Conservation (phyloP, 129 eudicot species). For the Calendula officinalis region DNA sequence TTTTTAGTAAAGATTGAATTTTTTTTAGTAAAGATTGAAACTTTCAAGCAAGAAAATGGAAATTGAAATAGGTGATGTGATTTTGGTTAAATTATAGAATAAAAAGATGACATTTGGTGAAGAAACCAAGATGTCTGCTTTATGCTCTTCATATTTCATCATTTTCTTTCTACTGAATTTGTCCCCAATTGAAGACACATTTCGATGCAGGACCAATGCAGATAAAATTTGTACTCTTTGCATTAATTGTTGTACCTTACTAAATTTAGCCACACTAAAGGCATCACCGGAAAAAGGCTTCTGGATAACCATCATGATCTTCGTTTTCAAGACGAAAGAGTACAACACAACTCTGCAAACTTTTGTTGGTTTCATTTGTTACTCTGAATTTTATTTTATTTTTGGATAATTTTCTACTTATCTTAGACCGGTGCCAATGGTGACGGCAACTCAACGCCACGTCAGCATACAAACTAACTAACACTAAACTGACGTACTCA, state of each 20-base stretch:
- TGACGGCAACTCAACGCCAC: too few relatives aligned
- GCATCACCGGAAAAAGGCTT: not conserved
- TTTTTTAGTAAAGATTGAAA: not conserved
- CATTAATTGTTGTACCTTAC: conserved; percentile 3
- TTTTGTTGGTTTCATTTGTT: not conserved
- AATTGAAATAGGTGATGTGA: not conserved
- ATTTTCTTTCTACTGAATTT: conserved; percentile 35
- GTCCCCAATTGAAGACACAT: conserved; percentile 28
- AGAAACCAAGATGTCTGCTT: conserved; percentile 58
- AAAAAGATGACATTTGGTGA: not conserved
- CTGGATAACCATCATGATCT: not conserved
- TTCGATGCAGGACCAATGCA: not conserved
- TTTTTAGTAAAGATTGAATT: not conserved
- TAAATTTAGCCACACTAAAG: conserved; percentile 1
- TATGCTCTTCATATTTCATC: conserved; percentile 45
- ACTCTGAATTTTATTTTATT: not conserved
- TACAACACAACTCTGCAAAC: not conserved
- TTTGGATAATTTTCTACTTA: too few relatives aligned
- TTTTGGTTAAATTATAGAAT: not conserved
- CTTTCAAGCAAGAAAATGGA: not conserved
- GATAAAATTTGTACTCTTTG: not conserved
- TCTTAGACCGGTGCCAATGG: too few relatives aligned
- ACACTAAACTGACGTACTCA: too few relatives aligned
- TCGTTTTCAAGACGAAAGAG: not conserved
- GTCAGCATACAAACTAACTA: too few relatives aligned